These are phyloP conservation scores for Fusarium beomiforme DNA, from an alignment of 2,329 filamentous ascomycete species.

Conservation along the genomic window DNA sequence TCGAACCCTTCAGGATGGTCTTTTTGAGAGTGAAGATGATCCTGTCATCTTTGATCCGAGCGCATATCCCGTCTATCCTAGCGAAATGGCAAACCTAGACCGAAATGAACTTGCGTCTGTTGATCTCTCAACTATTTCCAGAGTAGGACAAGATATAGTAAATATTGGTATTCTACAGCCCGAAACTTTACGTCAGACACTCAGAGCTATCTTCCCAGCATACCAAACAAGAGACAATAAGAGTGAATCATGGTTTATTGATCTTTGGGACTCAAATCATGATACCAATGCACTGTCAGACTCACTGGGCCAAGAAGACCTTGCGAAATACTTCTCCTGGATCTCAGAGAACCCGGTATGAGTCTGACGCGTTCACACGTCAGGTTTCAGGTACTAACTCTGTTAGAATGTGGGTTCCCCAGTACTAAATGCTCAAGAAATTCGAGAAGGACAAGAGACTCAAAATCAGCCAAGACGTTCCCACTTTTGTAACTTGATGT, in stretches of 20 bases:
- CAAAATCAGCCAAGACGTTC: neutral
- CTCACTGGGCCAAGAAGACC: neutral
- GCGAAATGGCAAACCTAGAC: accelerated
- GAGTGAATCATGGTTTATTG: neutral
- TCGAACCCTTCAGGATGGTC: neutral
- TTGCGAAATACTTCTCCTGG: neutral
- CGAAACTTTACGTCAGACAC: neutral
- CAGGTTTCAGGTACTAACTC: neutral
- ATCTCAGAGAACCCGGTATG: neutral
- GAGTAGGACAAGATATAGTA: accelerated
- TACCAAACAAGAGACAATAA: neutral
- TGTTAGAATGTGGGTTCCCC: neutral
- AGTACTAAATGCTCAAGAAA: neutral
- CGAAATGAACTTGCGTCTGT: neutral
- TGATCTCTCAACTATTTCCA: neutral
- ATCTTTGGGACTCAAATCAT: neutral
- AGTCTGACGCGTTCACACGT: too few species aligned
- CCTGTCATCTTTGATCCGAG: neutral
- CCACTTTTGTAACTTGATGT: neutral
- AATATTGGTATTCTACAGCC: neutral
- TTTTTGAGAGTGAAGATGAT: neutral
- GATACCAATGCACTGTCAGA: neutral
- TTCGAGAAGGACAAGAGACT: neutral
- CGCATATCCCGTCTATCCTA: neutral
- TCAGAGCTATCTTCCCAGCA: neutral